Evolutionary conservation across 2,329 filamentous ascomycete species (phyloP), one percentile per base, ranked within the genome.

Genomic region (Neonectria neomacrospora): DNA sequence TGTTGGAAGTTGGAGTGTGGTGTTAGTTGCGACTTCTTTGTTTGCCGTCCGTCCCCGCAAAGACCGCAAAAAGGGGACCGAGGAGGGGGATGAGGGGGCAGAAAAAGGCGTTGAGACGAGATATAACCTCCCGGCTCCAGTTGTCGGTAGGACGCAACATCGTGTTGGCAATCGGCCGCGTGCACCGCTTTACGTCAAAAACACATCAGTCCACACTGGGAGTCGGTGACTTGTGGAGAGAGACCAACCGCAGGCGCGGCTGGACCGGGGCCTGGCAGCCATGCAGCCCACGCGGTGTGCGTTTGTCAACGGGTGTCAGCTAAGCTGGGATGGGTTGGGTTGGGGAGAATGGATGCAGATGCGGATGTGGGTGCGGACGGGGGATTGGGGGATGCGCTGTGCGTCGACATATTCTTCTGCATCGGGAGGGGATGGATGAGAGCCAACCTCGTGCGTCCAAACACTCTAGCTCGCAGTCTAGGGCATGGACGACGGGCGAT

Each of bases 141-240:
- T 72, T 68, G n/a, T 58, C 66, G 64, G 73, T 68, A 68, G 67
- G 54, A 70, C 58, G 66, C 66, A 72, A 70, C 62, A 67, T 61
- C 58, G 67, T 70, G 71, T 71, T 64, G 68, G 64, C 64, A 69
- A 47, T 56, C 44, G 62, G 55, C 61, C 56, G 61, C 55, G 53
- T 57, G 61, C 58, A 48, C 65, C 65, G 65, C 71, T 66, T 69
- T 74, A 74, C 69, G 73, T 73, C 72, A 73, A 47, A 74, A 67
- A 65, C 56, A 65, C 67, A 67, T 73, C 67, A 69, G 67, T 71
- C 71, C 69, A 73, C 67, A 73, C 56, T 56, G 22, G 42, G 52
- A 48, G 52, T 54, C 53, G 61, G 57, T 48, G 59, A 51, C 65
- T 55, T 57, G 61, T 61, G 62, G 54, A 58, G 58, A 51, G 64